These are phyloP conservation scores for Phaeosphaeria sp. DNA, from an alignment of 2,329 filamentous ascomycete genomes.

Conservation along the genomic window DNA sequence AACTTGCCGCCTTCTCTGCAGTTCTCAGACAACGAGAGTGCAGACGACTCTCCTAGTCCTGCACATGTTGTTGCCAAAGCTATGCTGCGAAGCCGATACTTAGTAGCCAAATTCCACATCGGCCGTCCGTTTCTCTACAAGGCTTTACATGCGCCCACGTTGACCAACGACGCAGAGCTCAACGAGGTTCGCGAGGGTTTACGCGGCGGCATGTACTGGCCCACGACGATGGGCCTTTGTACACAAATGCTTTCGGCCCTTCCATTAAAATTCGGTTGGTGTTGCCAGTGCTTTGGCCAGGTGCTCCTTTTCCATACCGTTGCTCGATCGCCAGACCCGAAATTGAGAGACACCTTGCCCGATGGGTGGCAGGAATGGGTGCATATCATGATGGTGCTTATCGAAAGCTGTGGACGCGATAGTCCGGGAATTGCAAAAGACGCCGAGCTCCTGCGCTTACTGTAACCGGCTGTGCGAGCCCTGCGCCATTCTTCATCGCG, in stretches of 20 bases:
- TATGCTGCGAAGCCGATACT: constrained; percentile 48
- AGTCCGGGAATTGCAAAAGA: constrained; percentile 47
- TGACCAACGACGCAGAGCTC: constrained; percentile 42
- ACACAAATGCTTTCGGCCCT: constrained; percentile 45
- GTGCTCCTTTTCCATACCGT: constrained; percentile 44
- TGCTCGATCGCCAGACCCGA: constrained; percentile 34
- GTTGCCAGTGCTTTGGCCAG: constrained; percentile 47
- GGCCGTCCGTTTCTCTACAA: constrained; percentile 49
- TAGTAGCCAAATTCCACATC: constrained; percentile 48
- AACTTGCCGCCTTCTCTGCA: constrained; percentile 59
- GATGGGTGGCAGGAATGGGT: constrained; percentile 47
- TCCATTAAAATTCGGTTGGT: constrained; percentile 49
- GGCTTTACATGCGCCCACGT: constrained; percentile 40
- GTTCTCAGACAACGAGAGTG: constrained; percentile 49
- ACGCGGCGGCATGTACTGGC: constrained; percentile 47
- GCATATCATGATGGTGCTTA: constrained; percentile 43
- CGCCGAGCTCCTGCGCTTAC: constrained; percentile 40
- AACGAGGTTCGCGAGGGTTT: constrained; percentile 36
- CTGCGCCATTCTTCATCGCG: neutral
- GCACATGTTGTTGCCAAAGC: constrained; percentile 48
- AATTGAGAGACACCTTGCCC: constrained; percentile 40
- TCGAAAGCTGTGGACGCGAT: constrained; percentile 39
- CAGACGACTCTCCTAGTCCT: constrained; percentile 37
- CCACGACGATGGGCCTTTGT: constrained; percentile 45
- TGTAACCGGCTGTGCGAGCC: constrained; percentile 18